Conservation (phyloP, 1,284 basidiomycete species). For the Cryptococcus wingfieldii region DNA sequence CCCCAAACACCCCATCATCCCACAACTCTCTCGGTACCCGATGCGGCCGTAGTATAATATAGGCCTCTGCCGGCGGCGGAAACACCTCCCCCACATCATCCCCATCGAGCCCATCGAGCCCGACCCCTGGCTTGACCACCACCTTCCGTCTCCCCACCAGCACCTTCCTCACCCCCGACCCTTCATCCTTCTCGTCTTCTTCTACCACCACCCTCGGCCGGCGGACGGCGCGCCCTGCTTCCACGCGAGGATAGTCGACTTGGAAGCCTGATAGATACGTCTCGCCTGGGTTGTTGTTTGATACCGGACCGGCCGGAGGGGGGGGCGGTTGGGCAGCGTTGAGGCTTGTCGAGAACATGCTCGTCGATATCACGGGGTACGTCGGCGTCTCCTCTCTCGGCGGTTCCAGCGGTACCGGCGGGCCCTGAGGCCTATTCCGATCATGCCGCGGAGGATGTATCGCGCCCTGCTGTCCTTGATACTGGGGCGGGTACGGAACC, state of each 20-base stretch:
- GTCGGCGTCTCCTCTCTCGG: too few species aligned
- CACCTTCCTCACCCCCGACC: neutral
- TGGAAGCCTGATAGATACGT: conserved; percentile 8
- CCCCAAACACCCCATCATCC: conserved; percentile 7
- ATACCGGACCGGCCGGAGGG: too few species aligned
- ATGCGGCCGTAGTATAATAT: conserved; percentile 9
- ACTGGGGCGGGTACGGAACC: too few species aligned
- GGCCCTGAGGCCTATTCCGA: too few species aligned
- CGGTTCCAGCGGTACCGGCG: too few species aligned
- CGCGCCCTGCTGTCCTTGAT: too few species aligned
- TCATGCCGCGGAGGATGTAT: too few species aligned
- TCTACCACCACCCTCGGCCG: conserved; percentile 1
- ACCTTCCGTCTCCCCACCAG: neutral
- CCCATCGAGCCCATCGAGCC: neutral
- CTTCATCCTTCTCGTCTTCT: neutral
- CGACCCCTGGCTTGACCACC: neutral
- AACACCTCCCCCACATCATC: neutral
- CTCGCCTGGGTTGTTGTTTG: too few species aligned
- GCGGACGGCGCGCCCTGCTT: neutral
- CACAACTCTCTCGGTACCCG: conserved; percentile 4
- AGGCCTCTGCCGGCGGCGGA: conserved; percentile 9
- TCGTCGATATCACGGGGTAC: too few species aligned
- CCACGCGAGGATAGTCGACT: conserved; percentile 3
- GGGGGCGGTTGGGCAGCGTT: too few species aligned
- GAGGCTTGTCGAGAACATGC: too few species aligned